Base-by-base conservation (phyloP, 495 filamentous ascomycete genomes). In the Penicillium chermesinum region DNA sequence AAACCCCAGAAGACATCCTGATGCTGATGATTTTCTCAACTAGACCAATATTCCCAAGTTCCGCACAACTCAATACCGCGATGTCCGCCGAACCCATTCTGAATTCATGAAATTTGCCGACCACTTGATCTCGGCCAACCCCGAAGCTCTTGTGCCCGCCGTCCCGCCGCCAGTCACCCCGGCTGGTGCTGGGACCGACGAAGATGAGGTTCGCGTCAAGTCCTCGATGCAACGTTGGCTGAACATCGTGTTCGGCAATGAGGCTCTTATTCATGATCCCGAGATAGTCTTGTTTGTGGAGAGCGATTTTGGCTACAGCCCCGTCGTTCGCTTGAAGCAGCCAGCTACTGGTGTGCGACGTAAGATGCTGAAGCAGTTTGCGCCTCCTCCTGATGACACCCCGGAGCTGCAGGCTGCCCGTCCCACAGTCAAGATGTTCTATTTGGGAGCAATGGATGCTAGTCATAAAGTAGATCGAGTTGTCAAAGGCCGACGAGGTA, bases 1-100 rank as follows among this genome's bases (percentile, higher is more conserved):
- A 7, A 7, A n/a, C 16, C 25, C 25, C 4, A 5, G 10, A 7
- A 12, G 17, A 33, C 13, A 19, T 2, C 19, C 25, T 34, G 9
- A 34, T 21, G 2, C 9, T 22, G 16, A 7, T 34, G 5, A 7
- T 1, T 44, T 19, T 9, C n/a, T 13, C 20, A 33, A 37, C 7
- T 49, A 96, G 94, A 97, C 94, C 47, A 97, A 97, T 70, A 87
- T 99, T 14, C 91, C 91, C 40, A 90, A 91, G 55, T 99, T 96
- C 70, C 80, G 94, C 53, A 96, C 94, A 2, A 97, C 94, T 7
- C 94, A 97, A 63, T 97, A 96, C 67, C 89, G 94, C 59, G 94
- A 97, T 64, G 87, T 99, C 44, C 86, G 93, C 49, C 86, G 94
- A 34, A 86, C 93, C 18, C 93, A 99, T 66, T 86, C 88, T 38